Conservation (phyloP, 2,329 filamentous ascomycete genomes). For the Arthrobotrys sphaeroides region DNA sequence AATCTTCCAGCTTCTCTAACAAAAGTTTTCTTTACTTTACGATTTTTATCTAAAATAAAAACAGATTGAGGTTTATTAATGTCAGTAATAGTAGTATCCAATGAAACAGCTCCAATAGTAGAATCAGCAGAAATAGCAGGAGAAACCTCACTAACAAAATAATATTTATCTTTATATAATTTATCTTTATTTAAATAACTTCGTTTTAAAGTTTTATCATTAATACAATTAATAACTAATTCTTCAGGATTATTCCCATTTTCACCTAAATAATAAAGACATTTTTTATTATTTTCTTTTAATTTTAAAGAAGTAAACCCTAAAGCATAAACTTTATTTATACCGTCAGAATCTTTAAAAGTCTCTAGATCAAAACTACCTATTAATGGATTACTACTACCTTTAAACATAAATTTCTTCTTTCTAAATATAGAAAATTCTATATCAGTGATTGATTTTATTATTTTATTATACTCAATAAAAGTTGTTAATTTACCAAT, state of each 20-base stretch:
- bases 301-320: background rate
- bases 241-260: background rate
- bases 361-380: background rate
- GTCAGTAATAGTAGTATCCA: background rate
- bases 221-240: slow-evolving; percentile 6
- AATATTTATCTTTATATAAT: slow-evolving; percentile 4
- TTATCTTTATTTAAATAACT: slow-evolving; percentile 11
- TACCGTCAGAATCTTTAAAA: slow-evolving; percentile 1
- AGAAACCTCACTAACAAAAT: background rate
- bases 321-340: background rate
- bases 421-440: slow-evolving; percentile 1
- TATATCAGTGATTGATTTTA: background rate
- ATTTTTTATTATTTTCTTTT: background rate
- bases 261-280: background rate
- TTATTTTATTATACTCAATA: background rate
- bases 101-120: background rate
- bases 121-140: background rate
- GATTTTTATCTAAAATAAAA: background rate
- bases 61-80: background rate
- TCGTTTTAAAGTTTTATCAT: background rate
- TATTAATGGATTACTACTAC: background rate
- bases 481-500: background rate
- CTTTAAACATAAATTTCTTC: background rate
- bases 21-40: background rate
- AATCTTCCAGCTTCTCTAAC: background rate